A percentile compares a stretch with the other conserved stretches of the same genome.
These are phyloP conservation scores for Fusarium liriodendri DNA, from an alignment of 2,329 filamentous ascomycete species.

Conservation along the genomic window DNA sequence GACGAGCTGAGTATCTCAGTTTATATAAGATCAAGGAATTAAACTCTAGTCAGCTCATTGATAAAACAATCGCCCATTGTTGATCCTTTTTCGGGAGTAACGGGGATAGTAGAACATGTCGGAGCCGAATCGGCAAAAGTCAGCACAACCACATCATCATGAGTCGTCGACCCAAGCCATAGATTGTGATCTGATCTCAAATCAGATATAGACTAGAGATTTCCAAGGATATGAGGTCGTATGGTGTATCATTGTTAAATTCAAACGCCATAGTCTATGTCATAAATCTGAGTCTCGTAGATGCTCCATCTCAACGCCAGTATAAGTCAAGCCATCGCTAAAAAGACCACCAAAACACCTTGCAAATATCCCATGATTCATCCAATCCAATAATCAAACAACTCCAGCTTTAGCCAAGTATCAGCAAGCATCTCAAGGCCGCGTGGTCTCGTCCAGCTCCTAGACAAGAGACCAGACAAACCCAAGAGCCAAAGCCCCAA, in stretches of 20 bases:
- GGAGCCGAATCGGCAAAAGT: slow-evolving; percentile 38
- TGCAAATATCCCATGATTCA: background rate
- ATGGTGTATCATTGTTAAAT: background rate
- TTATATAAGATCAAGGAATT: background rate
- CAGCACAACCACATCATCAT: background rate
- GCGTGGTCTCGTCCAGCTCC: background rate
- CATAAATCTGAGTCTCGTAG: background rate
- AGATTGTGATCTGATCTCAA: background rate
- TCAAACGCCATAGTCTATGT: background rate
- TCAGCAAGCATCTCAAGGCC: background rate
- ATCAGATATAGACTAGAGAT: accelerated
- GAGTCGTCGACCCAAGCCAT: background rate
- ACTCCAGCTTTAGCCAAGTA: background rate
- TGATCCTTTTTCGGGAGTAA: slow-evolving; percentile 20
- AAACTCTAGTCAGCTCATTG: background rate
- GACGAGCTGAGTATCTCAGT: background rate
- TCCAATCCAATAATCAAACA: background rate
- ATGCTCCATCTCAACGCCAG: background rate
- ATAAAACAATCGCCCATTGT: background rate
- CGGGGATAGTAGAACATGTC: slow-evolving; percentile 28
- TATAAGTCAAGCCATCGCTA: background rate
- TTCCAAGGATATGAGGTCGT: background rate
- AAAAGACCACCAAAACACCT: background rate
- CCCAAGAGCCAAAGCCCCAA: slow-evolving; percentile 21
- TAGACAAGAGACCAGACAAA: slow-evolving; percentile 34